Base-by-base conservation (phyloP, 2,329 filamentous ascomycete genomes). In the Aspergillus terreus region DNA sequence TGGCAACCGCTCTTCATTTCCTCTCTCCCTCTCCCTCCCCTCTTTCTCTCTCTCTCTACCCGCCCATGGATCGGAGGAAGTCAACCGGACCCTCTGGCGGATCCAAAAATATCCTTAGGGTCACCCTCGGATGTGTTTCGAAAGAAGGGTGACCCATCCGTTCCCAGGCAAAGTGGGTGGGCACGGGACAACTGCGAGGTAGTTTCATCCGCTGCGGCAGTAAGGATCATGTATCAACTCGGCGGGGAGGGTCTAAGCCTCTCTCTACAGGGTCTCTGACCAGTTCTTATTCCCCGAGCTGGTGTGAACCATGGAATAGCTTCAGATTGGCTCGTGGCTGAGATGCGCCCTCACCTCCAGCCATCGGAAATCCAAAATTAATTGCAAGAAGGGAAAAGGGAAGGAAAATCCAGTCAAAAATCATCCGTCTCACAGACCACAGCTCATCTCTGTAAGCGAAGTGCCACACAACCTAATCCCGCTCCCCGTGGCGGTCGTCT, bases 191-290 rank as follows among this genome's bases (percentile, higher is more conserved):
- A 38, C 30, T 30, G 46, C 46, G 23, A 48, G 41, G 46, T 5
- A 38, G 35, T 38, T 38, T 38, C 35, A 38, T 43, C 36, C 33
- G 35, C 30, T 43, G 19, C 19, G 19, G 19, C 19, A 19, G 19
- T 19, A 3, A 19, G 19, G 19, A 19, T 19, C 19, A 19, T 19
- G 41, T 6, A 23, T 23, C 38, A 30, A 27, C 43, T 41, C 32
- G 46, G 46, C 32, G 46, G 46, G 41, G 15, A 17, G 12, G 25
- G 46, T 49, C 50, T 52, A 52, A 52, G 44, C 41, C 49, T 42
- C 48, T 46, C 36, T 27, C 19, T 19, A 19, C 19, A 19, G 19
- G 19, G 25, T 38, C 35, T 38, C 15, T 38, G 35, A 10, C 15
- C 15, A 17, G 11, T 7, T 38, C 35, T 38, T 30, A 11, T 30